Conservation (phyloP, 2,329 filamentous ascomycete genomes). For the Colletotrichum euphorbiae region DNA sequence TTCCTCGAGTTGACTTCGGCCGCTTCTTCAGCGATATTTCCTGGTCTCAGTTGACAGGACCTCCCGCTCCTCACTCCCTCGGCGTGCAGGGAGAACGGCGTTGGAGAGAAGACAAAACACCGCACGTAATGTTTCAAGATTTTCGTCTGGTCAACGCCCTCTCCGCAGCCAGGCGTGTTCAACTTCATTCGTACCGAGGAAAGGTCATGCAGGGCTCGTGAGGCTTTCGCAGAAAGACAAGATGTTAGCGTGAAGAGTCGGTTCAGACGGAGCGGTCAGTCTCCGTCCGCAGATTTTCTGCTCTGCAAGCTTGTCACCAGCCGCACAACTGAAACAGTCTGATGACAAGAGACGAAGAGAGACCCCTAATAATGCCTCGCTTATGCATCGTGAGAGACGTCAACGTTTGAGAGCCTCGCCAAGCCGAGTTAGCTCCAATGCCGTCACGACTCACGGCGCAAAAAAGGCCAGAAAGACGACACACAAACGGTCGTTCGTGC, state of each 20-base stretch:
- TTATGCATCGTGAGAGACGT: conserved; percentile 28
- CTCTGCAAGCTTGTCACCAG: conserved; percentile 16
- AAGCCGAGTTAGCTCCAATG: conserved; percentile 8
- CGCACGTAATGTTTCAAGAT: conserved; percentile 32
- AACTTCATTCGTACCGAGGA: neutral
- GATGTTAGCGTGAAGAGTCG: neutral
- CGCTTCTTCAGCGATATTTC: conserved; percentile 16
- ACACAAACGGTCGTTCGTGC: neutral
- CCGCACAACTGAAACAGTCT: conserved; percentile 30
- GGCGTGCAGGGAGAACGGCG: conserved; percentile 3
- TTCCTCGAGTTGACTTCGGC: neutral
- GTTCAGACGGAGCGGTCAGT: conserved; percentile 37
- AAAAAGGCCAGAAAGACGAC: neutral
- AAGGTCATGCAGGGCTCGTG: conserved; percentile 1
- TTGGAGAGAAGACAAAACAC: neutral
- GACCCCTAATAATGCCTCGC: conserved; percentile 5
- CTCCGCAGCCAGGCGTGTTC: conserved; percentile 6
- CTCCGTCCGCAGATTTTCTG: conserved; percentile 8
- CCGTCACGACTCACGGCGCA: conserved; percentile 14
- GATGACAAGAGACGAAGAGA: conserved; percentile 15
- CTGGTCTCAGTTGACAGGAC: neutral
- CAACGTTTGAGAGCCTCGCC: conserved; percentile 35
- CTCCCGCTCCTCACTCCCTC: conserved; percentile 24
- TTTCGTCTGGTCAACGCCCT: conserved; percentile 23
- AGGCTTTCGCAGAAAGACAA: neutral